Evolutionary conservation across 352 stramenopile genomes (phyloP), one percentile per base, ranked within the genome.

Genomic region (Ophiocytium majus): DNA sequence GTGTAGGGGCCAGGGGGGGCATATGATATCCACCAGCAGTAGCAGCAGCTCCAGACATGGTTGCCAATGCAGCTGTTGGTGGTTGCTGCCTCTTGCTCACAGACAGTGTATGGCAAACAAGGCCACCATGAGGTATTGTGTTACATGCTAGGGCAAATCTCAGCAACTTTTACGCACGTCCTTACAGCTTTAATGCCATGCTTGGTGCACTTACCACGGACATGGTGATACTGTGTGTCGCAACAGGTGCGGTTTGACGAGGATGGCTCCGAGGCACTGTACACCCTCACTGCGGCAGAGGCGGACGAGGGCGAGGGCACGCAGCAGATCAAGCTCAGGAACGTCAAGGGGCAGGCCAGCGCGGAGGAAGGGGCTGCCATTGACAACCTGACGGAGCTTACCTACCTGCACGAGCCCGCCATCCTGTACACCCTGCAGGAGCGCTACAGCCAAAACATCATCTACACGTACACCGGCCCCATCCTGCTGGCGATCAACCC

Each of bases 401-500:
- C 86, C 10, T 79, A 89, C 49, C 76, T 89, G 33, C 86, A 89
- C 74, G 86, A 89, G 80, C 86, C 86, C 14, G 81, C 86, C 10
- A 89, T 89, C 81, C 78, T 89, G 0, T 84, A 89, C 74, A 88
- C 86, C 28, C 63, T 89, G 37, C 35, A 88, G 10, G 75, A 87
- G 82, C 66, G 86, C 28, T 89, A 89, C 79, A 83, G 79, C 17
- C 35, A 85, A 33, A 83, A 89, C 49, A 49, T 82, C 19, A 89
- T 89, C 34, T 89, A 89, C 83, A 89, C 86, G 14, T 88, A 89
- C 64, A 89, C 83, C 10, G 85, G 85, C 10, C 85, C 85, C 75
- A 89, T 89, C 10, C 63, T 89, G 35, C 84, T 89, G 50, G 86
- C 86, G 9, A 85, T 89, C 32, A 89, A 89, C 63, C 86, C 86